Conservation (phyloP, 371 early-diverging fungal species). For the Lichtheimia ramosa region DNA sequence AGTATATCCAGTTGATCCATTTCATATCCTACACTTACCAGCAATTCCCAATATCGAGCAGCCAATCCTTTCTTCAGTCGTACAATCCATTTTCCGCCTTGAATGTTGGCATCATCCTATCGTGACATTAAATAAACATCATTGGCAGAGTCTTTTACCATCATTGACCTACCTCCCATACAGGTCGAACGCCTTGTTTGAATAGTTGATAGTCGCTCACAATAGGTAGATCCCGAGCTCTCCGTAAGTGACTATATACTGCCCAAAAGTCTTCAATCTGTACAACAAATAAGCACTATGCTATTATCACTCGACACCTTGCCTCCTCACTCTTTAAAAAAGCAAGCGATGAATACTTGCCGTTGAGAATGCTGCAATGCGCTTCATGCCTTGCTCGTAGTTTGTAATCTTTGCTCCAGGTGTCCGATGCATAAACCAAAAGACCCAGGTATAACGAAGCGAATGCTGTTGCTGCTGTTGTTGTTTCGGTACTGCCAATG, state of each 20-base stretch:
- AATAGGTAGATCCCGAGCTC: constrained; percentile 84
- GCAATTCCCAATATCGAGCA: constrained; percentile 90
- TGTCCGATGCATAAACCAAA: constrained; percentile 90
- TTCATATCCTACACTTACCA: constrained; percentile 57
- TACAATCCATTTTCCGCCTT: constrained; percentile 98
- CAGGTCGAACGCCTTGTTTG: constrained; percentile 91
- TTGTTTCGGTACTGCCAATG: too few relatives aligned
- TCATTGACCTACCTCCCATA: constrained; percentile 84
- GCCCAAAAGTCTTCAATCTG: constrained; percentile 92
- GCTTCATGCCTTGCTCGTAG: constrained; percentile 87
- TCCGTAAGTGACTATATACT: constrained; percentile 82
- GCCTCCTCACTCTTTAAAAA: too few relatives aligned
- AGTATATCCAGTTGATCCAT: not conserved
- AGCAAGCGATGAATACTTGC: constrained; percentile 37
- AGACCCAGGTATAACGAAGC: constrained; percentile 72
- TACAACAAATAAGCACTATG: constrained; percentile 17
- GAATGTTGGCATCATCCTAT: constrained; percentile 81
- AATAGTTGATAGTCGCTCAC: constrained; percentile 95
- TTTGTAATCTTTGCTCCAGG: constrained; percentile 83
- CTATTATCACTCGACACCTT: too few relatives aligned
- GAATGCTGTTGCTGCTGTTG: constrained; percentile 27
- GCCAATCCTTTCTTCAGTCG: constrained; percentile 93
- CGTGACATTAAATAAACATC: not conserved
- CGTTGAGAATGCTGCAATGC: constrained; percentile 78
- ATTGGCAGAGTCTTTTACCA: not conserved